These are phyloP conservation scores for Metschnikowia vanudenii DNA, from an alignment of 805 yeast genomes.

Conservation along the genomic window DNA sequence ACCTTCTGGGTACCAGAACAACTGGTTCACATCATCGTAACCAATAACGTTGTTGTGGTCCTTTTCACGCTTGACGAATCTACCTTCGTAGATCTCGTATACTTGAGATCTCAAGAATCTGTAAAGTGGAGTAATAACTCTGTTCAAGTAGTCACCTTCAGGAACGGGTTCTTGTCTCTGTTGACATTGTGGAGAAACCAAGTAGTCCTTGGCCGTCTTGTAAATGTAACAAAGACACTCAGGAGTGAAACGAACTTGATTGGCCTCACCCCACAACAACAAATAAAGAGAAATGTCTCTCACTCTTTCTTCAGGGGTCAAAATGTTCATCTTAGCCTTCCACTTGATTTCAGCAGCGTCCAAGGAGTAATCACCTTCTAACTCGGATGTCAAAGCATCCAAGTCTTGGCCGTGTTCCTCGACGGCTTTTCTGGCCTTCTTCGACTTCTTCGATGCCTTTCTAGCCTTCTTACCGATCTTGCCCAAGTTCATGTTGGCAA, in stretches of 20 bases:
- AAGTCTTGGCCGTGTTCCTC: slow-evolving; percentile 63
- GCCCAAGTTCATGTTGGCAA: slow-evolving; percentile 76
- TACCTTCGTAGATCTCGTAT: slow-evolving; percentile 76
- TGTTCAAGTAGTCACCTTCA: slow-evolving; percentile 87
- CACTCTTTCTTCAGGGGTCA: slow-evolving; percentile 75
- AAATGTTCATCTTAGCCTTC: slow-evolving; percentile 74
- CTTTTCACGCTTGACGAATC: slow-evolving; percentile 79
- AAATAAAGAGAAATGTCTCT: slow-evolving; percentile 75
- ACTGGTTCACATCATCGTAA: slow-evolving; percentile 97
- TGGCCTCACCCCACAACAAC: slow-evolving; percentile 86
- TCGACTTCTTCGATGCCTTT: slow-evolving; percentile 77
- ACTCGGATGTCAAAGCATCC: slow-evolving; percentile 60
- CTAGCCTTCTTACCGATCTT: slow-evolving; percentile 76
- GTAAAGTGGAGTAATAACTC: slow-evolving; percentile 90
- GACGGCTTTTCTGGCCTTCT: slow-evolving; percentile 68
- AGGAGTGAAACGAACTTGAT: slow-evolving; percentile 89
- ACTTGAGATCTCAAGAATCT: slow-evolving; percentile 77
- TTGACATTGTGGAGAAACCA: slow-evolving; percentile 86
- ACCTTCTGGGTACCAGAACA: slow-evolving; percentile 99
- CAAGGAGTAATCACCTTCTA: slow-evolving; percentile 80
- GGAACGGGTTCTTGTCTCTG: slow-evolving; percentile 81
- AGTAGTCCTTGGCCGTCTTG: slow-evolving; percentile 91
- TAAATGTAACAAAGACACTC: slow-evolving; percentile 85
- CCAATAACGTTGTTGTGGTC: slow-evolving; percentile 83
- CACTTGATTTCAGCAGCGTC: slow-evolving; percentile 85